Evolutionary conservation across 2,329 filamentous ascomycete genomes (phyloP).

Genomic region (Piedraia hortae): DNA sequence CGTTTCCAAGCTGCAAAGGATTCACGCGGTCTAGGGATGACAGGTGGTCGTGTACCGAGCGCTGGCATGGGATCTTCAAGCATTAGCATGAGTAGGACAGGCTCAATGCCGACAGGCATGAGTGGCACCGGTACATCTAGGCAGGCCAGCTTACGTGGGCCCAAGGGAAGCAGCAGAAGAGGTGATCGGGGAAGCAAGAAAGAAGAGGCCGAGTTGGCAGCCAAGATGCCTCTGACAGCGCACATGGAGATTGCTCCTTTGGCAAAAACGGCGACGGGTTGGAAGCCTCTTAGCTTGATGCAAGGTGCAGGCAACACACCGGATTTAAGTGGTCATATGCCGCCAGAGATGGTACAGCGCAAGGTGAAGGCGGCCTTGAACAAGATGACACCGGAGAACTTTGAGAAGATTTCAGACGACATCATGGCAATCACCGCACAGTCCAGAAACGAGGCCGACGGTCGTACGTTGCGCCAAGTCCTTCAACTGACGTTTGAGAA

Average conservation of each 20-base stretch:
- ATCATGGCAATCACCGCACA: constrained; percentile 80
- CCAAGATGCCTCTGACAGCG: constrained; percentile 75
- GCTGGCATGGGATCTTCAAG: constrained; percentile 19
- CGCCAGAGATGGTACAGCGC: constrained; percentile 81
- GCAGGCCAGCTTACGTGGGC: constrained; percentile 16
- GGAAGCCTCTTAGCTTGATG: constrained; percentile 58
- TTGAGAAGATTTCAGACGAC: constrained; percentile 80
- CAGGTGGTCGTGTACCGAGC: constrained; percentile 25
- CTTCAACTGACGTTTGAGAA: constrained; percentile 99
- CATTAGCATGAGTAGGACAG: constrained; percentile 32
- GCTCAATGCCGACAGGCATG: constrained; percentile 26
- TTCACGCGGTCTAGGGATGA: constrained; percentile 8
- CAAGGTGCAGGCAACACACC: constrained; percentile 14
- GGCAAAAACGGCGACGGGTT: constrained; percentile 42
- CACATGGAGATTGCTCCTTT: constrained; percentile 62
- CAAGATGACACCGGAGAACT: constrained; percentile 99
- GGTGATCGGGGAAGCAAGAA: constrained; percentile 23
- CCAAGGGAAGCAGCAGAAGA: constrained; percentile 27
- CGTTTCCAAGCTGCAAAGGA: constrained; percentile 27
- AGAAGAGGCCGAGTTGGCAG: constrained; percentile 42
- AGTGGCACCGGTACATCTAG: constrained; percentile 44
- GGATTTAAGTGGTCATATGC: constrained; percentile 32
- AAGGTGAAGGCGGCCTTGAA: constrained; percentile 97
- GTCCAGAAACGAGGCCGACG: constrained; percentile 84
- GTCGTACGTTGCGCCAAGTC: constrained; percentile 81